Evolutionary conservation across 495 filamentous ascomycete genomes (phyloP).

Genomic region (Friedmanniomyces endolithicus): DNA sequence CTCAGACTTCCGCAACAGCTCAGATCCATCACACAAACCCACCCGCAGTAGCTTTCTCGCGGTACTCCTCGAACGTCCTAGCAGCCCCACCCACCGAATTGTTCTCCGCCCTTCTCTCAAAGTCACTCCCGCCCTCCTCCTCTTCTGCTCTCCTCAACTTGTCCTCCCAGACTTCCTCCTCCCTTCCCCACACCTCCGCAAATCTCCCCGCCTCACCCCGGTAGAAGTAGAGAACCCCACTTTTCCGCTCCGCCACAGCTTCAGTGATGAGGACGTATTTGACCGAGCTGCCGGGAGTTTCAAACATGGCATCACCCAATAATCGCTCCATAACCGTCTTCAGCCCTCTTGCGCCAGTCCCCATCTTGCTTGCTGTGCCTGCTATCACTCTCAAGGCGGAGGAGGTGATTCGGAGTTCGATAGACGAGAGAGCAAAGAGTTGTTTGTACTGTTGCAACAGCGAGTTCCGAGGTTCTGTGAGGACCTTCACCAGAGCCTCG

Average conservation of each 20-base stretch:
- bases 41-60: slow-evolving; percentile 26
- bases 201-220: slow-evolving; percentile 33
- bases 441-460: slow-evolving; percentile 75
- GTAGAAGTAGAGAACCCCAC: slow-evolving; percentile 49
- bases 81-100: slow-evolving; percentile 21
- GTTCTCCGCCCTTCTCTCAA: slow-evolving; percentile 8
- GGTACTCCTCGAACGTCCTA: slow-evolving; percentile 45
- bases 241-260: slow-evolving; percentile 26
- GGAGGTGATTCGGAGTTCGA: slow-evolving; percentile 73
- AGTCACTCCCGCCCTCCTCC: slow-evolving; percentile 19
- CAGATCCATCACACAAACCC: slow-evolving; percentile 17
- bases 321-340: slow-evolving; percentile 83
- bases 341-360: slow-evolving; percentile 76
- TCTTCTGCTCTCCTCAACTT: slow-evolving; percentile 21
- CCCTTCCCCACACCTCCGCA: slow-evolving; percentile 34
- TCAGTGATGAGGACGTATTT: slow-evolving; percentile 57
- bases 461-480: slow-evolving; percentile 83
- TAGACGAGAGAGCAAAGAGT: slow-evolving; percentile 69
- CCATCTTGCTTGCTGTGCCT: slow-evolving; percentile 56
- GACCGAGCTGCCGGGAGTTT: slow-evolving; percentile 49
- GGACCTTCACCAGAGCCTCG: slow-evolving; percentile 66
- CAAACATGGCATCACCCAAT: slow-evolving; percentile 81
- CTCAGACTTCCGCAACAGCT: too few species aligned
- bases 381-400: slow-evolving; percentile 69
- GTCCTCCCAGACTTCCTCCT: slow-evolving; percentile 53